These are phyloP conservation scores for Coemansia sp. DNA, from an alignment of 192 early-diverging fungal species.

Conservation along the genomic window DNA sequence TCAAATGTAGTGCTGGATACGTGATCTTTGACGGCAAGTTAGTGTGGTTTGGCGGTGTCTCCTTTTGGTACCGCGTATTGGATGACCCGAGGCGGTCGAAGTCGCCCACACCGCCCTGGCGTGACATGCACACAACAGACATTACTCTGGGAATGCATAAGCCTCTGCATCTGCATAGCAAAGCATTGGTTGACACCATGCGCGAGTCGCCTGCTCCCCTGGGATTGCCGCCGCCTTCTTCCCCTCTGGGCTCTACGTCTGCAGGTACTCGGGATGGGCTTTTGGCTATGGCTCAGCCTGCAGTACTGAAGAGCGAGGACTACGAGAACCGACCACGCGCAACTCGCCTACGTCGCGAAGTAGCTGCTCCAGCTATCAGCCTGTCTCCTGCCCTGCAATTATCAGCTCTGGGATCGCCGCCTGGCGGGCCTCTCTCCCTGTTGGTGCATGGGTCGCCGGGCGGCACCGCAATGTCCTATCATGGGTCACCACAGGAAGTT, in stretches of 20 bases:
- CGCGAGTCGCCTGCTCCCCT: neutral
- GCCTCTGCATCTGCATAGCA: neutral
- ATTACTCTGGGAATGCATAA: neutral
- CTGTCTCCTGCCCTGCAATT: neutral
- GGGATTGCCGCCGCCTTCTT: neutral
- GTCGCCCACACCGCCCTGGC: conserved; percentile 45
- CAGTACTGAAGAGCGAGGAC: neutral
- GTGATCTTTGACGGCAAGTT: conserved; percentile 39
- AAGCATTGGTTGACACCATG: neutral
- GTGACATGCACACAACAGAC: neutral
- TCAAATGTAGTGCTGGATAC: conserved; percentile 14
- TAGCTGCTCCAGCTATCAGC: neutral
- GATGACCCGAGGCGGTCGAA: neutral
- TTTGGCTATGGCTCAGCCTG: neutral
- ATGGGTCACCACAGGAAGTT: neutral
- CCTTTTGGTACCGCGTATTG: conserved; percentile 40
- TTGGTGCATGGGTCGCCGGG: conserved; percentile 5
- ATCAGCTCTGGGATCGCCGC: neutral
- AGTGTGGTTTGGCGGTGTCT: conserved; percentile 16
- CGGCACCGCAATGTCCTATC: neutral
- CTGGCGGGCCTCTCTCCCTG: neutral
- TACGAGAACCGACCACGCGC: neutral
- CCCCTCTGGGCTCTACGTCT: neutral
- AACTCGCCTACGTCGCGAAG: neutral
- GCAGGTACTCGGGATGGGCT: neutral